These are phyloP conservation scores for Aspergillus avenaceus DNA, from an alignment of 495 filamentous ascomycete species.

Conservation along the genomic window DNA sequence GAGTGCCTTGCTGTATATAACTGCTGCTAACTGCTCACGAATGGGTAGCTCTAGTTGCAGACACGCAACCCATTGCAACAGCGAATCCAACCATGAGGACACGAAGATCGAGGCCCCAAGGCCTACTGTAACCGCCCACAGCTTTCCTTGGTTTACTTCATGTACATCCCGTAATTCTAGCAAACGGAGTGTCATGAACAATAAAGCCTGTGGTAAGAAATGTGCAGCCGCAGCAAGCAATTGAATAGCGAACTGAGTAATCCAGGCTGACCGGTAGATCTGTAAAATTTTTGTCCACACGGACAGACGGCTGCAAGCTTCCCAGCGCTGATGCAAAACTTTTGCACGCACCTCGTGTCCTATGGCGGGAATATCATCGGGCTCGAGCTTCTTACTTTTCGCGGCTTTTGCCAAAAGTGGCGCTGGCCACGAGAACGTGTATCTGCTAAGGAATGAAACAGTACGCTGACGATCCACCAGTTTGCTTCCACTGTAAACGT, in stretches of 20 bases:
- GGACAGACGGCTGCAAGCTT: not conserved
- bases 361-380: conserved; percentile 47
- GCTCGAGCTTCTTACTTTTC: conserved; percentile 52
- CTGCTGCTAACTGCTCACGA: conserved; percentile 14
- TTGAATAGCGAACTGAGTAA: conserved; percentile 6
- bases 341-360: conserved; percentile 4
- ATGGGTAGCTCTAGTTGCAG: conserved; percentile 12
- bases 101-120: conserved; percentile 8
- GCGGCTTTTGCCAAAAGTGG: conserved; percentile 45
- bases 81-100: conserved; percentile 8
- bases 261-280: conserved; percentile 7
- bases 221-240: not conserved
- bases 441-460: conserved; percentile 51
- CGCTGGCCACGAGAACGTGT: conserved; percentile 55
- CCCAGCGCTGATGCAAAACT: conserved; percentile 2
- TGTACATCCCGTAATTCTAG: conserved; percentile 14
- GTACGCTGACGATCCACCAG: conserved; percentile 56
- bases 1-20: conserved; percentile 9
- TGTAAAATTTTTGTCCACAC: conserved; percentile 8
- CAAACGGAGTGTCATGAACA: conserved; percentile 8
- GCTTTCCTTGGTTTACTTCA: conserved; percentile 1
- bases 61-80: conserved; percentile 9
- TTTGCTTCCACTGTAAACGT: conserved; percentile 46
- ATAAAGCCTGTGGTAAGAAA: conserved; percentile 8
- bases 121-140: conserved; percentile 8